Evolutionary conservation across 306 rosid genomes (phyloP).

Genomic region (Castanopsis chinensis): DNA sequence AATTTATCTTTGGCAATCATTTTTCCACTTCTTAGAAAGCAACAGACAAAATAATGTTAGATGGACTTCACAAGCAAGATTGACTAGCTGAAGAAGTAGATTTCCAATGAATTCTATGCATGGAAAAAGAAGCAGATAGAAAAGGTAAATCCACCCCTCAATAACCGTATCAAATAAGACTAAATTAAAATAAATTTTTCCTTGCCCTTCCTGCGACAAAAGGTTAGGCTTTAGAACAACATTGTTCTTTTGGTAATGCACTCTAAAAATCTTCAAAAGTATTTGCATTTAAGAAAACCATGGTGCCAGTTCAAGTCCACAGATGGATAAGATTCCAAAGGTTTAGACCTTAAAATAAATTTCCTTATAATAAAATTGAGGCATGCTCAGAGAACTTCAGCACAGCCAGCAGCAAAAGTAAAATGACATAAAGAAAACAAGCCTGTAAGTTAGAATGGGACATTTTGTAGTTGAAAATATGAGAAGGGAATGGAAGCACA

Average conservation of each 20-base stretch:
- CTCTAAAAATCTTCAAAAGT: background rate
- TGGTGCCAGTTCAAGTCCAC: background rate
- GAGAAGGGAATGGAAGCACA: background rate
- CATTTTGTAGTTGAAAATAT: background rate
- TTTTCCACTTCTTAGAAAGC: background rate
- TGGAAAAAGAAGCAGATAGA: background rate
- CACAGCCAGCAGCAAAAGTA: background rate
- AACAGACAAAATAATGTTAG: background rate
- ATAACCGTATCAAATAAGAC: background rate
- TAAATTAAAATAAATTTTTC: no score
- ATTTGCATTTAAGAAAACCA: background rate
- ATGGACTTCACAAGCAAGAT: background rate
- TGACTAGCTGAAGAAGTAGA: background rate
- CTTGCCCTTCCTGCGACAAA: background rate
- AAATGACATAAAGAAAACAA: background rate
- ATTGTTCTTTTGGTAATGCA: background rate
- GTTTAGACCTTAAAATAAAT: background rate
- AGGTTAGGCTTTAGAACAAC: background rate
- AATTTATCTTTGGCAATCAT: background rate
- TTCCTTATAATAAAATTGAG: background rate
- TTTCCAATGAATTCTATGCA: background rate
- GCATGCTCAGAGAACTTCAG: background rate
- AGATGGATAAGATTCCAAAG: background rate
- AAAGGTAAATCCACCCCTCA: background rate
- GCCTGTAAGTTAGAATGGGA: background rate